Evolutionary conservation across 805 yeast species (phyloP).

Genomic region (Komagataella pseudopastoris): DNA sequence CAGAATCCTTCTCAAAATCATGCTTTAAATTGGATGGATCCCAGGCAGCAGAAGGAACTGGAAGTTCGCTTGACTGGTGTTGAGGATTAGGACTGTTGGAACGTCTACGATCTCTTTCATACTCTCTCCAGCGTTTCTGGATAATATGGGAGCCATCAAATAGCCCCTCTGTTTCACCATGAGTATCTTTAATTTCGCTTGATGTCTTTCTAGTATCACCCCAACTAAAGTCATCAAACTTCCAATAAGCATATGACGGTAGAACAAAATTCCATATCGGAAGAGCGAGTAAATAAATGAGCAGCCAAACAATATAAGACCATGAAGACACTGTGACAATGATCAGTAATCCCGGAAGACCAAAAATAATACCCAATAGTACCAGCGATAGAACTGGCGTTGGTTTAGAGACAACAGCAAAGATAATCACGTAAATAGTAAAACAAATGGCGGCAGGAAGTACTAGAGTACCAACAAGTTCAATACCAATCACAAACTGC

Average conservation of each 20-base stretch:
- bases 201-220: slow-evolving; percentile 83
- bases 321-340: slow-evolving; percentile 67
- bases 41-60: slow-evolving; percentile 2
- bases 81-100: not conserved
- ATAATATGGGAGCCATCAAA: slow-evolving; percentile 85
- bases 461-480: slow-evolving; percentile 76
- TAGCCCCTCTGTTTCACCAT: slow-evolving; percentile 61
- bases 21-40: not conserved
- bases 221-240: slow-evolving; percentile 93
- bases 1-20: not conserved
- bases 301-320: slow-evolving; percentile 67
- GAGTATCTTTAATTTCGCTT: slow-evolving; percentile 54
- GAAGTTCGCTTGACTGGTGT: not conserved
- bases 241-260: slow-evolving; percentile 86
- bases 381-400: slow-evolving; percentile 70
- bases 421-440: slow-evolving; percentile 65
- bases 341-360: slow-evolving; percentile 74
- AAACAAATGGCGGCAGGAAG: slow-evolving; percentile 81
- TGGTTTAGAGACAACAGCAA: slow-evolving; percentile 58
- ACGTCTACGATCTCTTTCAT: slow-evolving; percentile 48
- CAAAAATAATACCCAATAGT: slow-evolving; percentile 66
- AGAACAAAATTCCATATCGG: slow-evolving; percentile 92
- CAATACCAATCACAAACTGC: slow-evolving; percentile 83
- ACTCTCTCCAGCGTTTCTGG: slow-evolving; percentile 93
- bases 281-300: slow-evolving; percentile 62